Evolutionary conservation across 306 rosid genomes (phyloP).

Genomic region (Rosa chinensis): DNA sequence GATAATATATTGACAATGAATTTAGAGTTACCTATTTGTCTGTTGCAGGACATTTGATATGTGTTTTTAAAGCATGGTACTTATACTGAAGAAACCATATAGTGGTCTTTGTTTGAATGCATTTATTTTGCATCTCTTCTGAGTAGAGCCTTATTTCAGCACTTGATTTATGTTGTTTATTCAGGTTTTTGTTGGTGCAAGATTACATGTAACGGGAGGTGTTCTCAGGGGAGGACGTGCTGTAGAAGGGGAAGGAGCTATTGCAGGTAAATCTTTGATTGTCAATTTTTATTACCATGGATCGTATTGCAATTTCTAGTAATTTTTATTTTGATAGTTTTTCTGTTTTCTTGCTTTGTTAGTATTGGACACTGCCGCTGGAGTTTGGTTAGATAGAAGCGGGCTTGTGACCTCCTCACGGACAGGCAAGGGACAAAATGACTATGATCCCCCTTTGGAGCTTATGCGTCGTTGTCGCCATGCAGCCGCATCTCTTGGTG

Average conservation of each 20-base stretch:
- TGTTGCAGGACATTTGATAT: not conserved
- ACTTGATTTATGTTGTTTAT: conserved; percentile 26
- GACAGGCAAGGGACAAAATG: conserved; percentile 63
- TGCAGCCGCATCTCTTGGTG: conserved; percentile 93
- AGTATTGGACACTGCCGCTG: conserved; percentile 99
- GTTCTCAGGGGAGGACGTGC: conserved; percentile 91
- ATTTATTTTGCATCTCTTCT: conserved; percentile 1
- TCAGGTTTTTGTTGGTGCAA: conserved; percentile 98
- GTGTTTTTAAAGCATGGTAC: not conserved
- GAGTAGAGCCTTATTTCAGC: conserved; percentile 20
- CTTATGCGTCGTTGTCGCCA: conserved; percentile 99
- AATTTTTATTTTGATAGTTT: not conserved
- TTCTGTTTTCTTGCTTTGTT: conserved; percentile 14
- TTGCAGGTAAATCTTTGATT: conserved; percentile 67
- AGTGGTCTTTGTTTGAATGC: not conserved
- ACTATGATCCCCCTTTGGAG: conserved; percentile 76
- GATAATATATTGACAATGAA: conserved; percentile 20
- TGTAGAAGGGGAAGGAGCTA: conserved; percentile 89
- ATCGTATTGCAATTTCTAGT: conserved; percentile 14
- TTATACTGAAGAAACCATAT: not conserved
- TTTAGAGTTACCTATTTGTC: conserved; percentile 1
- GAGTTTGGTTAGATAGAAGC: conserved; percentile 95
- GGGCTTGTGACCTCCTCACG: conserved; percentile 94
- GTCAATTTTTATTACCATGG: conserved; percentile 16
- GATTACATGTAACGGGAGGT: conserved; percentile 99